Evolutionary conservation across 805 yeast genomes (phyloP), one percentile per base, ranked within the genome.

Genomic region (Ogataea trehalophila): DNA sequence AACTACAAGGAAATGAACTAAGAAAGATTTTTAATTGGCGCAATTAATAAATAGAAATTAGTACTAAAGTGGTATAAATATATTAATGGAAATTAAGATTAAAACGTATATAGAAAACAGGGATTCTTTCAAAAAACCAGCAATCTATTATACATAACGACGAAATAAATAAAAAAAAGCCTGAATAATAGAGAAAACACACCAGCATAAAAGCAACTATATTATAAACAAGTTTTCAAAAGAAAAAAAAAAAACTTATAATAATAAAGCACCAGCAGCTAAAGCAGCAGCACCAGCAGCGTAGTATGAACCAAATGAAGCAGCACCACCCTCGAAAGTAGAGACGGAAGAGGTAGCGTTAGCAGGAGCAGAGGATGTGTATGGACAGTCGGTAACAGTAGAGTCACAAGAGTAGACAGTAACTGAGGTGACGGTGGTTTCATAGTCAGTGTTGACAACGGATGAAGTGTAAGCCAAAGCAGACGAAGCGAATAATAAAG

Each of bases 331-430:
- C 43, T 60, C 62, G 59, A 57, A 66, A 48, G 67, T 62, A 22
- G 71, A 53, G 50, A 67, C 54, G 45, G 66, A 52, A 54, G 50
- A 46, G 52, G 36, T 43, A 11, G 5, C 50, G 38, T 53, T 50
- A 18, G 60, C 44, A 50, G 65, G 46, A 43, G 52, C 43, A 22
- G 46, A 46, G 41, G 47, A 49, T 22, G 45, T 22, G 44, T 39
- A 45, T 46, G 65, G 65, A 44, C 65, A 62, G 56, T 55, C 60
- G 37, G 68, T 63, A 57, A 71, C 70, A 53, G 68, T 58, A 46
- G 66, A 62, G 45, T 60, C 67, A 57, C 67, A 63, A 43, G 67
- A 70, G 43, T 67, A 56, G 57, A 71, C 68, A 48, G 71, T 72
- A 41, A 65, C 69, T 48, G 70, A 61, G 18, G 53, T 57, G 54